Percentiles rank a stretch among this genome's conserved stretches.
phyloP scores from a whole-genome alignment of 768 basidiomycete species.

The Pleurotus ostreatus region DNA sequence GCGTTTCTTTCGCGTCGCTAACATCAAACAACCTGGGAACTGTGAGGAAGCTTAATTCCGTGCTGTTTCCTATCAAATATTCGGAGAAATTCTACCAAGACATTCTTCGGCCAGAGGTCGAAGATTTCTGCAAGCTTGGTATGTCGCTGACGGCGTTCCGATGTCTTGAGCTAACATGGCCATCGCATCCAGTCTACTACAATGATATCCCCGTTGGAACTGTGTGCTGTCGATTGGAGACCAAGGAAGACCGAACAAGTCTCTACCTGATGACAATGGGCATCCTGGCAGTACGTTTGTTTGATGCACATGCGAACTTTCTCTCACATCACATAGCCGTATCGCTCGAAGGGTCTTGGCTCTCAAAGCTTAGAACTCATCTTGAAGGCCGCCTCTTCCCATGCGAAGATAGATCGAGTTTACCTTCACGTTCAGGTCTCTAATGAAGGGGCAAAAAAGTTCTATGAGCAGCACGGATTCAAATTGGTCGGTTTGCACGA shows the following conservation, averaged over 20 bases:
- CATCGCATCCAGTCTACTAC: conserved; percentile 64
- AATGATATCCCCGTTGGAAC: conserved; percentile 90
- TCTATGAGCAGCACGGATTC: conserved; percentile 86
- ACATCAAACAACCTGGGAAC: conserved; percentile 84
- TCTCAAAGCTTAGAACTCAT: conserved; percentile 68
- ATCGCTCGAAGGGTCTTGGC: conserved; percentile 76
- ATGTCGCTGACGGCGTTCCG: conserved; percentile 26
- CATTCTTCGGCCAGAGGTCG: conserved; percentile 70
- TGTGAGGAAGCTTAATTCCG: conserved; percentile 63
- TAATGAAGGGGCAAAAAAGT: conserved; percentile 70
- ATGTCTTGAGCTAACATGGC: not conserved
- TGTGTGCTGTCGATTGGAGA: conserved; percentile 82
- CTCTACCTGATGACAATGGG: conserved; percentile 94
- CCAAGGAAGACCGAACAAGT: conserved; percentile 47
- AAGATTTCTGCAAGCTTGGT: conserved; percentile 89
- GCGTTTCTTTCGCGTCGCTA: conserved; percentile 69
- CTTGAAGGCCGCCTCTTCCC: conserved; percentile 56
- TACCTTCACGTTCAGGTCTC: conserved; percentile 88
- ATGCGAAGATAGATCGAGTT: conserved; percentile 60
- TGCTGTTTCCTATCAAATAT: conserved; percentile 88
- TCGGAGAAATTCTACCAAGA: conserved; percentile 85
- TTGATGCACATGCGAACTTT: conserved; percentile 14
- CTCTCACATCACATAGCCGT: conserved; percentile 51
- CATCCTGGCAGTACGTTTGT: conserved; percentile 68
- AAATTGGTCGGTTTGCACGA: conserved; percentile 58